Evolutionary conservation across 305 asterid genomes (phyloP).

Genomic region (Solanum hybrid): DNA sequence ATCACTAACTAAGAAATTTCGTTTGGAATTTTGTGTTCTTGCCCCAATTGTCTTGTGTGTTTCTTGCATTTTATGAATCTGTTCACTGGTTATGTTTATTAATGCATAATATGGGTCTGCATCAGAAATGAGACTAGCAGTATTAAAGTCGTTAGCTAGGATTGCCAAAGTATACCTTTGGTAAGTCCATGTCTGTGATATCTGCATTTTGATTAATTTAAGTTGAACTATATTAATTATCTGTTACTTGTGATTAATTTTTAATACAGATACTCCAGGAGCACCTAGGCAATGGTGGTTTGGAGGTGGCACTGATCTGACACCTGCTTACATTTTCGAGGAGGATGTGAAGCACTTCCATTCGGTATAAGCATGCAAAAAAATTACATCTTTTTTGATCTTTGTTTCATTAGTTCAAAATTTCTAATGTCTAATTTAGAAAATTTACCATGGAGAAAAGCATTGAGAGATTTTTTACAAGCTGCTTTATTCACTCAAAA

Average conservation of each 20-base stretch:
- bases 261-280: slow-evolving; percentile 74
- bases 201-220: background rate
- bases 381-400: background rate
- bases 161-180: background rate
- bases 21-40: background rate
- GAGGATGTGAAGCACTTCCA: slow-evolving; percentile 95
- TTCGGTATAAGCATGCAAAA: slow-evolving; percentile 36
- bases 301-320: slow-evolving; percentile 97
- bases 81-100: background rate
- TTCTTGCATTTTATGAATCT: background rate
- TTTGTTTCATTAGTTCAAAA: background rate
- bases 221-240: background rate
- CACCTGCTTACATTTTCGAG: slow-evolving; percentile 93
- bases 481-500: background rate
- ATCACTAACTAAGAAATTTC: background rate
- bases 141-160: background rate
- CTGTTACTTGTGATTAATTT: background rate
- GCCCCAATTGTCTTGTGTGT: background rate
- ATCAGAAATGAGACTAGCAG: background rate
- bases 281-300: slow-evolving; percentile 99
- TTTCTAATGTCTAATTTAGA: background rate
- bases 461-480: background rate
- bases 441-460: background rate
- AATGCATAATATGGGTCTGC: background rate
- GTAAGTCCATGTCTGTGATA: background rate